Evolutionary conservation across 441 rosid species (phyloP), one percentile per base, ranked within the genome.

Genomic region (Biscutella laevigata): DNA sequence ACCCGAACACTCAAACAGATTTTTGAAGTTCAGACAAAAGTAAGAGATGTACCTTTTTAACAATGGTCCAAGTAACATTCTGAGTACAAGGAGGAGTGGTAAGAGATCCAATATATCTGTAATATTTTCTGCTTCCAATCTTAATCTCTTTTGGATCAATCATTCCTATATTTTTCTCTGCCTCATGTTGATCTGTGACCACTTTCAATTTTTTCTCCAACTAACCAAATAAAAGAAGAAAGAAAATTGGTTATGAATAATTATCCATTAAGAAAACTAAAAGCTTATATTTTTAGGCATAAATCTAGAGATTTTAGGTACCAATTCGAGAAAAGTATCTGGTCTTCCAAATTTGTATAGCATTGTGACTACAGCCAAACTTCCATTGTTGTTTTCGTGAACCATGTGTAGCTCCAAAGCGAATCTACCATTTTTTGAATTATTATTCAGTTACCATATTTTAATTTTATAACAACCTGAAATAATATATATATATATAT

Each of bases 81-180:
- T 85, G 77, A 0, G 80, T 76, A 75, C 96, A 88, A 43, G 96
- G 95, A 68, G 95, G 96, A 52, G 53, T 4, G 4, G 96, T 88
- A 16, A 88, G 96, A 48, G 96, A 88, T 39, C 95, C 96, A 3
- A 77, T 7, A 61, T 85, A 85, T 69, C 88, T 72, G 46, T 74
- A 88, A 54, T 81, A 88, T 50, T 79, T 72, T 61, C 78, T 68
- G 64, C 81, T 71, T 16, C 77, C 88, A 7, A 78, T 20, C 36
- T 75, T 67, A 14, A 88, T 68, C 12, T 42, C 9, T n/a, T 68
- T 74, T 16, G 95, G 89, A 49, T 85, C 63, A 10, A 77, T 57
- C 19, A 70, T 27, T 3, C 89, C 92, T 24, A 59, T 74, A 13
- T 20, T 53, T 42, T n/a, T 67, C 22, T 73, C 73, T n/a, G 13